phyloP scores from a whole-genome alignment of 192 early-diverging fungal genomes.

The Backusella tarrabulga region DNA sequence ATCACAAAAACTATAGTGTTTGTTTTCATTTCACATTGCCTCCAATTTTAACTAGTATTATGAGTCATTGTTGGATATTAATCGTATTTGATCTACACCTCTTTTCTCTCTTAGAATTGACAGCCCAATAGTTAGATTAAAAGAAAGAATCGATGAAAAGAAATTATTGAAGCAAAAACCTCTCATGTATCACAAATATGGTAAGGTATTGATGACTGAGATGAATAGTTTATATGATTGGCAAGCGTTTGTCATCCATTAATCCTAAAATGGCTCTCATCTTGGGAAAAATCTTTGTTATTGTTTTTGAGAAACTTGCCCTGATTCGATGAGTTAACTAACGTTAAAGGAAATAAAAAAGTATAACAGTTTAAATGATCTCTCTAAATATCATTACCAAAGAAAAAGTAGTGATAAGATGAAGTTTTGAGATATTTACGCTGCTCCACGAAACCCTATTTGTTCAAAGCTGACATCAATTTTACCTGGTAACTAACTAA shows the following conservation, averaged over 20 bases:
- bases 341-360: not conserved
- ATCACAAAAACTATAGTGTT: too few species aligned
- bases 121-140: not conserved
- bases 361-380: too few species aligned
- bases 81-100: too few species aligned
- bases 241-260: not conserved
- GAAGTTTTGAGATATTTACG: not conserved
- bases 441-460: not conserved
- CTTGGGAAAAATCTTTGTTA: not conserved
- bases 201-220: not conserved
- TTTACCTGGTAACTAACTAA: not conserved
- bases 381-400: not conserved
- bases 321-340: too few species aligned
- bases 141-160: not conserved
- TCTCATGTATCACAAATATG: not conserved
- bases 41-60: too few species aligned
- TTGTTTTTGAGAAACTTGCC: not conserved
- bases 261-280: not conserved
- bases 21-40: too few species aligned
- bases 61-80: too few species aligned
- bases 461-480: not conserved
- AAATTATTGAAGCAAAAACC: not conserved
- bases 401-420: not conserved
- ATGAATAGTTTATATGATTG: not conserved
- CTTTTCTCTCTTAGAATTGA: not conserved